Evolutionary conservation across 1,284 basidiomycete species (phyloP), one percentile per base, ranked within the genome.

Genomic region (Neolentinus lepideus): DNA sequence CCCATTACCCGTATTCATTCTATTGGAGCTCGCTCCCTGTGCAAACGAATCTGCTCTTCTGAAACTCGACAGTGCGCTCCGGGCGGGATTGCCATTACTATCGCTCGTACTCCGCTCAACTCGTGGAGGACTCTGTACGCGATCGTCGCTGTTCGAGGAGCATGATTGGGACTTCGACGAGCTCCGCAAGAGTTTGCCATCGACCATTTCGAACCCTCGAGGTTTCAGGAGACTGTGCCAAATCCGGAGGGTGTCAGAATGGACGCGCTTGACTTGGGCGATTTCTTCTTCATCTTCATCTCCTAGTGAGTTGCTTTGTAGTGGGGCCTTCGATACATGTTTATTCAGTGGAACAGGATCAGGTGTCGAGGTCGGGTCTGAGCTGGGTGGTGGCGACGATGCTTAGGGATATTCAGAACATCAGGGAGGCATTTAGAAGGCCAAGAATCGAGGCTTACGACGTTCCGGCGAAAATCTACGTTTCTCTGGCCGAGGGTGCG

Each of bases 161-260:
- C 53, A 33, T 22, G 57, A 35, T 58, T 73, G 71, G 1, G 67
- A 68, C 66, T 82, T 83, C 1, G 77, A 75, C 2, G 80, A 79
- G 58, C 78, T 83, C 26, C 78, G 75, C 6, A 84, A 63, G 19
- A 88, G 73, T 57, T 77, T 75, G 14, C 82, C 79, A 12, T 71
- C 72, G 10, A 75, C 69, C 48, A 87, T 67, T 57, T 80, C 76
- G 65, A 83, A 88, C 9, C 86, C 87, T 19, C 86, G 77, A 35
- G 75, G 71, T 56, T 79, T 77, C 35, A 90, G 75, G 16, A 90
- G 77, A 59, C 75, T 77, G 50, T 78, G 75, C 87, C 87, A 89
- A 6, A 90, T 74, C 56, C 81, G 78, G 22, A 85, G 72, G 3
- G 83, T 84, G 1, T 82, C 74, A 0, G 74, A 75, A 0, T 83